Evolutionary conservation across 139 green algal genomes (phyloP).

Genomic region (Chlorella sp.): DNA sequence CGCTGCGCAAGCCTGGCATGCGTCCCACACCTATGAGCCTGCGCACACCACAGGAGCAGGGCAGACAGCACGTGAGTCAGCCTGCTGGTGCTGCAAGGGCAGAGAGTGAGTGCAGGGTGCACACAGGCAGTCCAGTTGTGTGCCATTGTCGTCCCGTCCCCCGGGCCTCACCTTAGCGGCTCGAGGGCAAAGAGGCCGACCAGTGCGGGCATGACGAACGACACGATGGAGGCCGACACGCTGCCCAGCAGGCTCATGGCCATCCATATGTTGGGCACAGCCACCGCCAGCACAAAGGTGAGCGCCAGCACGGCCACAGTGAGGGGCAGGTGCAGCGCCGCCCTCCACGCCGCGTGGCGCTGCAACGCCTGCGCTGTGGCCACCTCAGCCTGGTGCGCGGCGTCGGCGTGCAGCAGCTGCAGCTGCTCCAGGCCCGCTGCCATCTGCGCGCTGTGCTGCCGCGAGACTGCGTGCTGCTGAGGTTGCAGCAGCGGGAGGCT

Average conservation of each 20-base stretch:
- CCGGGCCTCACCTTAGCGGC: no score
- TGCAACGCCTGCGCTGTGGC: no score
- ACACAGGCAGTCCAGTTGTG: no score
- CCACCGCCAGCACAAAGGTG: neutral
- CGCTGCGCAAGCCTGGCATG: no score
- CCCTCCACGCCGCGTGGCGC: neutral
- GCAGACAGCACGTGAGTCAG: no score
- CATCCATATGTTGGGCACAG: slow-evolving; percentile 4
- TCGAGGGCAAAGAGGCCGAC: neutral
- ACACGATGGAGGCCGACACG: neutral
- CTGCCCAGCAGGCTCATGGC: neutral
- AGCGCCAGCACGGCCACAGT: neutral
- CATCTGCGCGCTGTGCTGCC: neutral
- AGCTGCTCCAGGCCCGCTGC: no score
- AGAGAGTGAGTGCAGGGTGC: no score
- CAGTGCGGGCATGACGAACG: neutral
- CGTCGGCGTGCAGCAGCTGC: no score
- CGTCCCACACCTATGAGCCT: no score
- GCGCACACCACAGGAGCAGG: no score
- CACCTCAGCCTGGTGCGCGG: neutral
- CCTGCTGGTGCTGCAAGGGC: no score
- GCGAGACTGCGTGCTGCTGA: neutral
- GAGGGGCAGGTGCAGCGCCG: neutral
- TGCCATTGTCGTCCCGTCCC: no score
- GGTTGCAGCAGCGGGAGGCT: neutral